Evolutionary conservation across 1,284 basidiomycete species (phyloP), one percentile per base, ranked within the genome.

Genomic region (Mycosarcoma mackinlayi): DNA sequence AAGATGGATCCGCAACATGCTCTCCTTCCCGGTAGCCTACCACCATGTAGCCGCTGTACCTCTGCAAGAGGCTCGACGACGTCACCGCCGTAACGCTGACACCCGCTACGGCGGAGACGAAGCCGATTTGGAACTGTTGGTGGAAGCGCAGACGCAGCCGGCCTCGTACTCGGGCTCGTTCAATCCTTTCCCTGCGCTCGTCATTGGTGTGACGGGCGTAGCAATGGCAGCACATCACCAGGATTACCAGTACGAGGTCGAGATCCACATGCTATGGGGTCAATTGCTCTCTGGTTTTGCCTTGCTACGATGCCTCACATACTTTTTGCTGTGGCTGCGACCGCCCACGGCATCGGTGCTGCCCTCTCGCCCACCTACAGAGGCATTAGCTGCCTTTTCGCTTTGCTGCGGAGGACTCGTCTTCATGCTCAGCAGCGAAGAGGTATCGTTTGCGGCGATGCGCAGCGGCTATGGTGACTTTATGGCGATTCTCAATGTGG

Each of bases 211-310:
- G 34, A 96, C 94, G 4, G 94, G 95, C 30, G 87, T 91, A 5
- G 94, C 93, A 1, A 98, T 98, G 95, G 88, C 91, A n/a, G 92
- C 93, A 0, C 94, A 98, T 83, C 88, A 89, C 67, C 94, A 98
- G 84, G 88, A 88, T 19, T 97, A 96, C 84, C 81, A 90, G 37
- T 94, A 94, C 85, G 91, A 93, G 85, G 89, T 88, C 73, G 46
- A 83, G 66, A 91, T 98, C 56, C 95, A 98, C 83, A 84, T 87
- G 45, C 86, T 98, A 0, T 98, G 95, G 94, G 94, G 94, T 44
- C 88, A 89, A 83, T 86, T 95, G n/a, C 88, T 98, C n/a, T 87
- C 90, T 24, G 90, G 86, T 2, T 94, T 92, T 81, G 87, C 90
- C 3, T 84, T 91, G 14, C 84, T 93, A 57, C 88, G 93, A 38